phyloP scores from a whole-genome alignment of 768 basidiomycete species.

The Lepiota venenata region DNA sequence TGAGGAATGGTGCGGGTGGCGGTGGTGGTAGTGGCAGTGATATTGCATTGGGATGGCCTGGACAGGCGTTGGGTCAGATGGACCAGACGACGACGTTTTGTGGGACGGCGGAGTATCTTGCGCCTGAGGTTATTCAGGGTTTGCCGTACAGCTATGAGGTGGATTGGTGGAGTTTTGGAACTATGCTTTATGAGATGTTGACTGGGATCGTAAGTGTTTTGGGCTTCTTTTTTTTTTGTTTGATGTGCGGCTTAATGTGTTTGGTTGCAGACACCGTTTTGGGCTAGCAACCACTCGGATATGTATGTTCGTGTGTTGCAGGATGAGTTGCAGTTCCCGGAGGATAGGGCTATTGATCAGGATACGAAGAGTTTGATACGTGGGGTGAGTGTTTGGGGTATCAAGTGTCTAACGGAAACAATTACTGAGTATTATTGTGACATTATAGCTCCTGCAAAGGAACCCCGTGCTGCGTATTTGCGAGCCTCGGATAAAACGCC shows the following conservation, averaged over 20 bases:
- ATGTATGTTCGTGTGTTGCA: slow-evolving; percentile 94
- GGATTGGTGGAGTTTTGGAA: slow-evolving; percentile 98
- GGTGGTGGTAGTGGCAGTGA: slow-evolving; percentile 25
- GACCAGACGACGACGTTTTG: slow-evolving; percentile 88
- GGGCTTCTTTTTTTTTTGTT: too few relatives aligned
- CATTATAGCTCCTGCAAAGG: slow-evolving; percentile 78
- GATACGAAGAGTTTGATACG: slow-evolving; percentile 95
- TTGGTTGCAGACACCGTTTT: slow-evolving; percentile 74
- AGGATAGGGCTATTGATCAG: slow-evolving; percentile 88
- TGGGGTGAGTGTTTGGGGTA: slow-evolving; percentile 57
- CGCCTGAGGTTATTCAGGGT: slow-evolving; percentile 95
- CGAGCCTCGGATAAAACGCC: slow-evolving; percentile 90
- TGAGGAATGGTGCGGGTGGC: slow-evolving; percentile 40
- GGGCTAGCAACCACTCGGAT: slow-evolving; percentile 89
- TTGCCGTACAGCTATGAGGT: slow-evolving; percentile 89
- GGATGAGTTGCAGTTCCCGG: slow-evolving; percentile 86
- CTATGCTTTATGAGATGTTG: slow-evolving; percentile 97
- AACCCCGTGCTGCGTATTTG: slow-evolving; percentile 89
- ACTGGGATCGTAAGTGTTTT: slow-evolving; percentile 79
- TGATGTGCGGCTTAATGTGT: slow-evolving; percentile 13
- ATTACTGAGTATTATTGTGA: slow-evolving; percentile 9
- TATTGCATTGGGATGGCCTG: slow-evolving; percentile 54
- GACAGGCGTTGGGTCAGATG: slow-evolving; percentile 39
- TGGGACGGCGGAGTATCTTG: slow-evolving; percentile 95
- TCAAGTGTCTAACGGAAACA: slow-evolving; percentile 4